phyloP scores from a whole-genome alignment of 768 basidiomycete genomes.

The Kwoniella sp. region DNA sequence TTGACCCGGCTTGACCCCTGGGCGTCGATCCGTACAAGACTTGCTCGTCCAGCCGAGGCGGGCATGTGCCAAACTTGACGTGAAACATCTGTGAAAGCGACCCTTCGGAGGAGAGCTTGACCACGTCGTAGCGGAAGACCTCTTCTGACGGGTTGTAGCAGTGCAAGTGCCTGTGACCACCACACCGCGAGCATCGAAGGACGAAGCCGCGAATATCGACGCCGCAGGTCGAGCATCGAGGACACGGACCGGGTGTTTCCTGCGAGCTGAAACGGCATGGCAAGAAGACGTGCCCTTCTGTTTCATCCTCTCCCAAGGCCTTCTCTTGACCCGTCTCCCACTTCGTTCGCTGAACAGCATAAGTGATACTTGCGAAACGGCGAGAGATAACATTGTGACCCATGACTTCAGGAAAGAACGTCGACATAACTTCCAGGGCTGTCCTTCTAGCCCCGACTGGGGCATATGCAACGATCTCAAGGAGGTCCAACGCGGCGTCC shows the following conservation, averaged over 20 bases:
- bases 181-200: conserved; percentile 66
- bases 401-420: conserved; percentile 64
- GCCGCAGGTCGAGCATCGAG: conserved; percentile 58
- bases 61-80: conserved; percentile 20
- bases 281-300: conserved; percentile 26
- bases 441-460: conserved; percentile 57
- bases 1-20: conserved; percentile 7
- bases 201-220: conserved; percentile 62
- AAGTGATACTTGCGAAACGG: conserved; percentile 54
- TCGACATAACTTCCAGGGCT: conserved; percentile 59
- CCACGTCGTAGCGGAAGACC: conserved; percentile 51
- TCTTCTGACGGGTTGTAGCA: conserved; percentile 72
- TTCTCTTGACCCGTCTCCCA: conserved; percentile 35
- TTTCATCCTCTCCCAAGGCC: conserved; percentile 23
- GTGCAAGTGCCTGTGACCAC: conserved; percentile 67
- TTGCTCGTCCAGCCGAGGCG: conserved; percentile 14
- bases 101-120: conserved; percentile 12
- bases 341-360: conserved; percentile 21
- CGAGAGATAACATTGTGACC: conserved; percentile 65
- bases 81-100: conserved; percentile 10
- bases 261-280: conserved; percentile 32
- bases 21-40: conserved; percentile 9
- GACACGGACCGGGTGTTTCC: neutral
- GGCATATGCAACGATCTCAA: conserved; percentile 68
- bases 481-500: conserved; percentile 66